phyloP scores from a whole-genome alignment of 345 rosid genomes.

The Balakata baccata region DNA sequence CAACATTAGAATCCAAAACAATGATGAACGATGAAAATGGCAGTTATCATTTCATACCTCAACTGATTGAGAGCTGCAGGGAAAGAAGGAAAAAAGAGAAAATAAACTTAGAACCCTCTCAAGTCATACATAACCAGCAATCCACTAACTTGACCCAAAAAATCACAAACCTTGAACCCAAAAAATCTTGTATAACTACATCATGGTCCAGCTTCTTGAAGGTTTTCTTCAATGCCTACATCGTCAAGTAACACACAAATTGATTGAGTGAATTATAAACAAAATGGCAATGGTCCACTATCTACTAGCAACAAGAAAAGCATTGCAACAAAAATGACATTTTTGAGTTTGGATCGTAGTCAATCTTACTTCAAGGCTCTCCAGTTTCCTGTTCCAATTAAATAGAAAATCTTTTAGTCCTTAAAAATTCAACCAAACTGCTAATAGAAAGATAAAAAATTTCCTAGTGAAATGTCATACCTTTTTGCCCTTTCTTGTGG shows the following conservation, averaged over 20 bases:
- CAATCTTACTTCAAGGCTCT: slow-evolving; percentile 85
- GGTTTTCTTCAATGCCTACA: slow-evolving; percentile 80
- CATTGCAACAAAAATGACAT: slow-evolving; percentile 6
- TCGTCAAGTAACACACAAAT: slow-evolving; percentile 28
- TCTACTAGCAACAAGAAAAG: slow-evolving; percentile 17
- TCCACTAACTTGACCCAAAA: slow-evolving; percentile 10
- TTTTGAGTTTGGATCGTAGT: slow-evolving; percentile 8
- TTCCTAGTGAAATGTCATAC: slow-evolving; percentile 24
- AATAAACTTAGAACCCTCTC: slow-evolving; percentile 25
- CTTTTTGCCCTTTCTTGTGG: slow-evolving; percentile 92
- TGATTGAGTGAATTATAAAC: slow-evolving; percentile 16
- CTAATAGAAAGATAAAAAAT: slow-evolving; percentile 2
- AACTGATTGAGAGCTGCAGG: slow-evolving; percentile 61
- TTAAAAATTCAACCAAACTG: slow-evolving; percentile 20
- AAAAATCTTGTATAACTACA: slow-evolving; percentile 72
- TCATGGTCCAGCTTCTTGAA: slow-evolving; percentile 92
- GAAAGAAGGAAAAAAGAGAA: slow-evolving; percentile 14
- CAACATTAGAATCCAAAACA: slow-evolving; percentile 2
- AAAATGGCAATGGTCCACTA: background rate
- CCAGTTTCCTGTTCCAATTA: slow-evolving; percentile 69
- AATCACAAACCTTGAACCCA: slow-evolving; percentile 60
- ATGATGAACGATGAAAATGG: background rate
- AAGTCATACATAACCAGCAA: slow-evolving; percentile 10
- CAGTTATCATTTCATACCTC: slow-evolving; percentile 47
- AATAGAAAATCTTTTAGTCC: slow-evolving; percentile 20